These are phyloP conservation scores for Lentinus tigrinus DNA, from an alignment of 768 basidiomycete genomes.

Conservation along the genomic window DNA sequence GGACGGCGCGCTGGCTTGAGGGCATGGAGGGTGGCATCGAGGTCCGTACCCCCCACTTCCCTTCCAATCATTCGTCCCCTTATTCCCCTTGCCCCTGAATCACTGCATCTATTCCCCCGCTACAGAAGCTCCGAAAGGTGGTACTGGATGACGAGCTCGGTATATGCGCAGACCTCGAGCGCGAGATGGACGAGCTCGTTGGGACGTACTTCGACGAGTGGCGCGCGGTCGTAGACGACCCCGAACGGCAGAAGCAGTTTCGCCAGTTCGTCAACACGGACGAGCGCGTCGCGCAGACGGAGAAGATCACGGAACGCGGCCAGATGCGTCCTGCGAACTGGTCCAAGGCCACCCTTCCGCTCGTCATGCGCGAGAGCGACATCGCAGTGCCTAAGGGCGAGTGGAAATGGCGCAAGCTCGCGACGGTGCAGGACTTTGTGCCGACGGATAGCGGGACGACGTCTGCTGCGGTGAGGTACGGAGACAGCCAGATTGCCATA, in stretches of 20 bases:
- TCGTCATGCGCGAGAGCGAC: constrained; percentile 41
- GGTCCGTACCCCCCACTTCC: constrained; percentile 25
- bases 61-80: neutral
- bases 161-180: constrained; percentile 67
- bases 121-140: constrained; percentile 57
- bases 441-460: constrained; percentile 48
- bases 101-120: neutral
- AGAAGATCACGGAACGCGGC: constrained; percentile 58
- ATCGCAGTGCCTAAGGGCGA: constrained; percentile 43
- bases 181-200: constrained; percentile 63
- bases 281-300: constrained; percentile 43
- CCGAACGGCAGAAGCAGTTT: constrained; percentile 47
- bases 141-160: constrained; percentile 70
- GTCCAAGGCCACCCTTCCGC: constrained; percentile 53
- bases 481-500: constrained; percentile 66
- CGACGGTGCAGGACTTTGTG: constrained; percentile 45
- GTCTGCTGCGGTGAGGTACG: constrained; percentile 56
- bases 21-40: constrained; percentile 67
- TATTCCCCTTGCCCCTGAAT: neutral
- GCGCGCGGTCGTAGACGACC: constrained; percentile 58
- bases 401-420: constrained; percentile 60
- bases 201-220: constrained; percentile 71
- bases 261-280: constrained; percentile 67
- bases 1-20: constrained; percentile 76
- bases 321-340: constrained; percentile 68